Percentiles rank a stretch among this genome's conserved stretches.
Conservation (phyloP, 2,329 filamentous ascomycete species). For the Trichoderma polysporum region DNA sequence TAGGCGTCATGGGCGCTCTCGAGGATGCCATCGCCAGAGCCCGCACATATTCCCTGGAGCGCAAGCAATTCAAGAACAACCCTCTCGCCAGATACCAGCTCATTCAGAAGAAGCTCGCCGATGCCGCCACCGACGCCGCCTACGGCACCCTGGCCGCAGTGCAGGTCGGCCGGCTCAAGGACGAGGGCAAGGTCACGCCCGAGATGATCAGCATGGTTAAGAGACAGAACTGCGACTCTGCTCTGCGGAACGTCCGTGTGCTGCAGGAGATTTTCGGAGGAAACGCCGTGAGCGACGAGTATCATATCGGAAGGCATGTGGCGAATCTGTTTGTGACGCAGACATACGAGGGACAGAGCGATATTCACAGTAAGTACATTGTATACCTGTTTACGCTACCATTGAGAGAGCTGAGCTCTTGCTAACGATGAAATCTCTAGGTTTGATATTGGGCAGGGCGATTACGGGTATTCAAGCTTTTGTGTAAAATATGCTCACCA, state of each 20-base stretch:
- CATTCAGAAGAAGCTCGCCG: conserved; percentile 95
- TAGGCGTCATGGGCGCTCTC: conserved; percentile 89
- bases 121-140: conserved; percentile 85
- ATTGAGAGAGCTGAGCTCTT: background rate
- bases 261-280: conserved; percentile 96
- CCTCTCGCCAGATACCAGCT: conserved; percentile 95
- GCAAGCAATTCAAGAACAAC: conserved; percentile 95
- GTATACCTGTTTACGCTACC: background rate
- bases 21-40: conserved; percentile 86
- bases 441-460: conserved; percentile 65
- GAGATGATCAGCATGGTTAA: conserved; percentile 99
- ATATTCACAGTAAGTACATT: conserved; percentile 80
- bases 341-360: conserved; percentile 97
- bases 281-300: conserved; percentile 98
- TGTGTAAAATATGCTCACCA: conserved; percentile 44
- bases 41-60: conserved; percentile 83
- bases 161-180: conserved; percentile 91
- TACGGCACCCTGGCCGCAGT: conserved; percentile 87
- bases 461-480: conserved; percentile 80
- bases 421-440: conserved; percentile 43
- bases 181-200: conserved; percentile 79
- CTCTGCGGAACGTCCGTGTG: conserved; percentile 72
- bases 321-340: conserved; percentile 96
- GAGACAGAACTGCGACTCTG: conserved; percentile 93
- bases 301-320: conserved; percentile 90